These are phyloP conservation scores for Paramecium sexaurelia DNA, from an alignment of 73 alveolate genomes.

Conservation along the genomic window DNA sequence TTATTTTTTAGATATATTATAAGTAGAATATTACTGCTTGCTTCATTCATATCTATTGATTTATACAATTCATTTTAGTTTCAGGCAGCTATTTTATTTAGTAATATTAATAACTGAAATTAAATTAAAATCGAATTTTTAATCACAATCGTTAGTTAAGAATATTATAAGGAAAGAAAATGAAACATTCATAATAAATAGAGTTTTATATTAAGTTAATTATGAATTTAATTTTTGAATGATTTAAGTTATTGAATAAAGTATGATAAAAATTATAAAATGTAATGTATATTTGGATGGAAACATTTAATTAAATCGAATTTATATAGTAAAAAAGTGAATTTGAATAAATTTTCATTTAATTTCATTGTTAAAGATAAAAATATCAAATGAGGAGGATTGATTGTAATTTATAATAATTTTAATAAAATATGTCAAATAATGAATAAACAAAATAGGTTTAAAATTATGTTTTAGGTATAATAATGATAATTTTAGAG, in stretches of 20 bases:
- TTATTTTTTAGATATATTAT: neutral
- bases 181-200: too few species aligned
- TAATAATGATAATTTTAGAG: conserved; percentile 16
- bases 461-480: conserved; percentile 44
- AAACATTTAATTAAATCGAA: neutral
- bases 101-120: too few species aligned
- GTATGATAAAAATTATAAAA: neutral
- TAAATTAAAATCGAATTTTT: too few species aligned
- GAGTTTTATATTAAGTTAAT: neutral
- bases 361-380: neutral
- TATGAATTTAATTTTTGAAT: neutral
- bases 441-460: neutral
- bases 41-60: too few species aligned
- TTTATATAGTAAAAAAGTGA: neutral
- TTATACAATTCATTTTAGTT: too few species aligned
- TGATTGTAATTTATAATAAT: neutral
- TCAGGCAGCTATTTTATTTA: too few species aligned
- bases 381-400: neutral
- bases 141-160: too few species aligned
- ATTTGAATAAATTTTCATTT: neutral
- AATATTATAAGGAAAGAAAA: too few species aligned
- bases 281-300: neutral
- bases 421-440: neutral
- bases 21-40: neutral
- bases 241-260: neutral